Conservation (phyloP, 768 basidiomycete species). For the Mycena albidolilacea region DNA sequence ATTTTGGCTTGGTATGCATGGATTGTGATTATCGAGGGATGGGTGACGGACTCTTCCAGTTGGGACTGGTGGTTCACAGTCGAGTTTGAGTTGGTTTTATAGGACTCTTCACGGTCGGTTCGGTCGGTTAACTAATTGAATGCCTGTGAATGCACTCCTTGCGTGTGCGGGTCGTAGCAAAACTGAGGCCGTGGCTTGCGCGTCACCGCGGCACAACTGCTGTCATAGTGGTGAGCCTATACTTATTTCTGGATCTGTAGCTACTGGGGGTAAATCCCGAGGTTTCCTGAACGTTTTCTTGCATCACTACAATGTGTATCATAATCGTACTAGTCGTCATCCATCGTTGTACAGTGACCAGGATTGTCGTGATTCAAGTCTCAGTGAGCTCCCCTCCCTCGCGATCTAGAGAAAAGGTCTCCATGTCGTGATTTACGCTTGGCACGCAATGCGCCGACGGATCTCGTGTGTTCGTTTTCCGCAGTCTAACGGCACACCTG, state of each 20-base stretch:
- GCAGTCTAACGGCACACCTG: background rate
- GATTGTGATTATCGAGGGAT: background rate
- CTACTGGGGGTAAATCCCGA: background rate
- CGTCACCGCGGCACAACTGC: background rate
- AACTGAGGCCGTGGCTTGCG: background rate
- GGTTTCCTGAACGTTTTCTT: constrained; percentile 1
- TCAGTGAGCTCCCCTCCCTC: background rate
- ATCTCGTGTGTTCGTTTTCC: background rate
- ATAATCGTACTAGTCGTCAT: background rate
- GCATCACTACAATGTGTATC: background rate
- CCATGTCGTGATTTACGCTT: constrained; percentile 6
- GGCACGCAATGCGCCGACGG: background rate
- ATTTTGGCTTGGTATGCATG: background rate
- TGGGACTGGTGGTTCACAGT: background rate
- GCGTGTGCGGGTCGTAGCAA: background rate
- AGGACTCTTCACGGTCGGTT: background rate
- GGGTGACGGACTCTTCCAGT: background rate
- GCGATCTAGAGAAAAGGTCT: background rate
- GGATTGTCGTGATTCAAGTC: constrained; percentile 9
- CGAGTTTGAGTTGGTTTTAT: background rate
- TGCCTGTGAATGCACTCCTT: background rate
- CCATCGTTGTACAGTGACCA: background rate
- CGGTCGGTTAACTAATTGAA: background rate
- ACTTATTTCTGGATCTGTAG: constrained; percentile 4
- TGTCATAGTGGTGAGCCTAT: background rate